These are phyloP conservation scores for Sistotremastrum suecicum DNA, from an alignment of 768 basidiomycete species.

Conservation along the genomic window DNA sequence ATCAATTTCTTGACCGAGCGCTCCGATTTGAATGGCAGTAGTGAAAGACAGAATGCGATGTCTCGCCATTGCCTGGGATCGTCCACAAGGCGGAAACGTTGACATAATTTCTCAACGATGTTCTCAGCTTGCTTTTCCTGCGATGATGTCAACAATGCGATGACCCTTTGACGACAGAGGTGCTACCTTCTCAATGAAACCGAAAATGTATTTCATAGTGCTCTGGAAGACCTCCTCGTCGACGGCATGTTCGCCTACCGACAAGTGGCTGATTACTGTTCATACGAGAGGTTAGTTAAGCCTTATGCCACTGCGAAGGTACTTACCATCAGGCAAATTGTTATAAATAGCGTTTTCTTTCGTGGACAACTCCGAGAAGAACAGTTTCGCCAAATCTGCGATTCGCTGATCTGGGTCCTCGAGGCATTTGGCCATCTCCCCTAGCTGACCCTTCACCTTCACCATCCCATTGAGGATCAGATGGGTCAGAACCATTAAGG, in stretches of 20 bases:
- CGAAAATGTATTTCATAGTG: constrained; percentile 90
- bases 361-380: constrained; percentile 90
- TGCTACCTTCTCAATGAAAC: constrained; percentile 85
- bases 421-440: constrained; percentile 99
- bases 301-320: not conserved
- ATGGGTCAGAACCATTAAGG: constrained; percentile 95
- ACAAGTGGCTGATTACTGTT: constrained; percentile 87
- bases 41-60: constrained; percentile 87
- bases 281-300: not conserved
- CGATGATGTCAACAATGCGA: not conserved
- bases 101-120: constrained; percentile 95
- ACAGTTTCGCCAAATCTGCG: constrained; percentile 89
- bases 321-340: constrained; percentile 85
- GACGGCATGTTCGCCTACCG: constrained; percentile 79
- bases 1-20: constrained; percentile 92
- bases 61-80: constrained; percentile 95
- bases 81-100: constrained; percentile 79
- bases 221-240: constrained; percentile 87
- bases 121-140: constrained; percentile 97
- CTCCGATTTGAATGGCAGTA: constrained; percentile 95
- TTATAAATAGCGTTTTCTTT: constrained; percentile 99
- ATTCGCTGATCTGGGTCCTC: constrained; percentile 83
- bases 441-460: constrained; percentile 97
- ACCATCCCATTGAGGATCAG: constrained; percentile 98
- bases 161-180: constrained; percentile 5